Conservation (phyloP, 257 asterid genomes). For the Henckelia pumila region DNA sequence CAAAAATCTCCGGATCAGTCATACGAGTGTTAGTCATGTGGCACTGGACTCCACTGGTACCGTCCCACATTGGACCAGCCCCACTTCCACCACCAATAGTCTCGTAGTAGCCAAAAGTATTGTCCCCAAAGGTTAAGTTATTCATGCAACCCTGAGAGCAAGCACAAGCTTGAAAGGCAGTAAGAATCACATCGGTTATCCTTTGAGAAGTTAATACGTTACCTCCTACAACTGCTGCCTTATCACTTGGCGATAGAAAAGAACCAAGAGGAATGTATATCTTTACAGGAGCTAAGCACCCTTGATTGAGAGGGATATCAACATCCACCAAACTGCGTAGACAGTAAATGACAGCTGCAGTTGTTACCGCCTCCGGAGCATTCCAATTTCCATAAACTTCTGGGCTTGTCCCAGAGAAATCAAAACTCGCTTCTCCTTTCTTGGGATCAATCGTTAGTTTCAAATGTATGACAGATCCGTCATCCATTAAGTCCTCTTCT, state of each 20-base stretch:
- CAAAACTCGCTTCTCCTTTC: slow-evolving; percentile 85
- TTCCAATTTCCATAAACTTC: slow-evolving; percentile 99
- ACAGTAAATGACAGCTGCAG: slow-evolving; percentile 95
- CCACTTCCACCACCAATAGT: slow-evolving; percentile 97
- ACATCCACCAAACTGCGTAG: slow-evolving; percentile 82
- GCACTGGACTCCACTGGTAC: slow-evolving; percentile 94
- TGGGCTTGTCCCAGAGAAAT: slow-evolving; percentile 88
- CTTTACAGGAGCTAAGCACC: slow-evolving; percentile 89
- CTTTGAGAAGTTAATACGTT: slow-evolving; percentile 94
- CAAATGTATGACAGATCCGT: slow-evolving; percentile 76
- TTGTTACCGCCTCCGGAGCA: slow-evolving; percentile 96
- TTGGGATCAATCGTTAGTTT: slow-evolving; percentile 64
- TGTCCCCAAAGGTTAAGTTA: slow-evolving; percentile 84
- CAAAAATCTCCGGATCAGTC: slow-evolving; percentile 97
- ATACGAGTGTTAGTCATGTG: slow-evolving; percentile 98
- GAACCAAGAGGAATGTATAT: slow-evolving; percentile 77
- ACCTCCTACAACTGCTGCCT: slow-evolving; percentile 95
- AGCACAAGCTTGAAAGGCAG: slow-evolving; percentile 90
- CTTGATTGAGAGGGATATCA: slow-evolving; percentile 94
- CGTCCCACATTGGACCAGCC: slow-evolving; percentile 91
- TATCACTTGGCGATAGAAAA: slow-evolving; percentile 87
- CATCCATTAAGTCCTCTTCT: slow-evolving; percentile 96
- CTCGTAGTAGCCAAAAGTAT: slow-evolving; percentile 85
- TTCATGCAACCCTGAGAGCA: slow-evolving; percentile 99
- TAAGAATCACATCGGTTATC: slow-evolving; percentile 82